Evolutionary conservation across 2,329 filamentous ascomycete genomes (phyloP), one percentile per base, ranked within the genome.

Genomic region (Tolypocladium nubicola): DNA sequence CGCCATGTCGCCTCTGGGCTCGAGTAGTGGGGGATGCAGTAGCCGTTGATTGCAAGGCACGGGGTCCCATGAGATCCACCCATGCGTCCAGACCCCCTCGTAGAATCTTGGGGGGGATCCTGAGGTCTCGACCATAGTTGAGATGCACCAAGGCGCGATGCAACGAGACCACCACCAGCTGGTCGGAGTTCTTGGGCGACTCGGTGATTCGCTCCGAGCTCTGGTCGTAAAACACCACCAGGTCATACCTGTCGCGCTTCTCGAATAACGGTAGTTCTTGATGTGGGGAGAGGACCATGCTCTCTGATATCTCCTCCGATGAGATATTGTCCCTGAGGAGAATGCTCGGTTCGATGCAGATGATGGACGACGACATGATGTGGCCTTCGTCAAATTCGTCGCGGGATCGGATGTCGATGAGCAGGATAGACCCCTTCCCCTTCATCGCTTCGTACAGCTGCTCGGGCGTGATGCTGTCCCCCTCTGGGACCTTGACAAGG

Each of bases 141-240:
- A 92, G 95, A 58, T 94, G 86, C 55, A 86, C 85, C 4, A 99
- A 75, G 0, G 93, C 91, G 61, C 90, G 86, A 66, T 88, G 85
- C 14, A 99, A 76, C 19, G 85, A 85, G 61, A 85, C 78, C 23
- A 97, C 71, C n/a, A 85, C 82, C 66, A 65, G 74, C 70, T 71
- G 79, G 67, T 71, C 72, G 63, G 70, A 63, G 55, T 70, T 71
- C 30, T 63, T 68, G 56, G 62, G 69, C 60, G 64, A 65, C 57
- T 61, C 58, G 59, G 62, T 61, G 23, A 95, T 64, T 61, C 76
- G 62, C 71, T 80, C 58, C 66, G 89, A 78, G 68, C 79, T 60
- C 62, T 93, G 82, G 69, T 99, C 91, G 69, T 97, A 96, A 65
- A 95, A 94, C 0, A 99, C 89, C 13, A 99, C 82, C 47, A 97